Conservation (phyloP, 345 rosid genomes). For the rapeseed (Brassica napus) region Da-Ae NC_063438.1:19527001-19527500, state of each 20-base stretch:
- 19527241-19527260: slow-evolving; percentile 74
- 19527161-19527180: slow-evolving; percentile 97
- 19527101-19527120: slow-evolving; percentile 19
- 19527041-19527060: slow-evolving; percentile 55
- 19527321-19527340: slow-evolving; percentile 51
- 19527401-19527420: slow-evolving; percentile 52
- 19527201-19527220: slow-evolving; percentile 90
- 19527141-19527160: slow-evolving; percentile 73
- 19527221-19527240: slow-evolving; percentile 98
- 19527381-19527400: slow-evolving; percentile 76
- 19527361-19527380: slow-evolving; percentile 65
- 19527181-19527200: slow-evolving; percentile 96
- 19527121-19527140: slow-evolving; percentile 84
- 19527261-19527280: slow-evolving; percentile 21
- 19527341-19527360: slow-evolving; percentile 79
- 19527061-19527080: slow-evolving; percentile 3
- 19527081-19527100: background rate
- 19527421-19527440: slow-evolving; percentile 70
- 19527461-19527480: slow-evolving; percentile 29
- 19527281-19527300: background rate
- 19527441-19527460: slow-evolving; percentile 29
- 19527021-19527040: slow-evolving; percentile 86
- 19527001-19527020: slow-evolving; percentile 96
- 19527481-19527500: slow-evolving; percentile 45
- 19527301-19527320: background rate